Evolutionary conservation across 225 moss, liverwort and hornwort species (phyloP).

Genomic region (Climacium dendroides): DNA sequence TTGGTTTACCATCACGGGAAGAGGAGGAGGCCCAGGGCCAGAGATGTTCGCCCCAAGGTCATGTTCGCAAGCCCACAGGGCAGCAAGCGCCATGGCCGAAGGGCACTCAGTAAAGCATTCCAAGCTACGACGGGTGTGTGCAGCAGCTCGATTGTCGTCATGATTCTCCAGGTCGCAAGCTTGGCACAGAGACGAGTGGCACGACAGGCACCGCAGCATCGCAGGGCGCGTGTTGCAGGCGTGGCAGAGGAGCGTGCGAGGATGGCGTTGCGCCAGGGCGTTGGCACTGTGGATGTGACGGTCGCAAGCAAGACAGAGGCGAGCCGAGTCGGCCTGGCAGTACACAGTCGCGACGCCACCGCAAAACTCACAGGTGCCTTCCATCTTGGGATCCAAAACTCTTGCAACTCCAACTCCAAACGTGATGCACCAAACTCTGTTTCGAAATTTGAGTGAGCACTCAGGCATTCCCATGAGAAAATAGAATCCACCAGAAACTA

Average conservation of each 20-base stretch:
- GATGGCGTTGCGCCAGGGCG: conserved; percentile 33
- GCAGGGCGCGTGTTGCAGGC: conserved; percentile 33
- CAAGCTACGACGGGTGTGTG: conserved; percentile 12
- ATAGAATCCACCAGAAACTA: background rate
- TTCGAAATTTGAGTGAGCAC: background rate
- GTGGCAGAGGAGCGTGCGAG: conserved; percentile 32
- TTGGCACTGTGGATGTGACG: conserved; percentile 46
- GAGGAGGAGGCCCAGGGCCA: conserved; percentile 4
- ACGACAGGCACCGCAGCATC: conserved; percentile 12
- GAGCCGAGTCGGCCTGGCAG: conserved; percentile 43
- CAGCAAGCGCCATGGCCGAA: conserved; percentile 32
- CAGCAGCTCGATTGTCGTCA: background rate
- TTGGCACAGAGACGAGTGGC: conserved; percentile 26
- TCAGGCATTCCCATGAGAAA: background rate
- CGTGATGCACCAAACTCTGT: background rate
- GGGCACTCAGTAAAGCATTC: conserved; percentile 49
- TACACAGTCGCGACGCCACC: conserved; percentile 22
- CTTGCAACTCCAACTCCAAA: background rate
- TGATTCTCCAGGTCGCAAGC: conserved; percentile 30
- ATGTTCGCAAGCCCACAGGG: conserved; percentile 25
- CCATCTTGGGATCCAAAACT: background rate
- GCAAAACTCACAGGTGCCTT: conserved; percentile 39
- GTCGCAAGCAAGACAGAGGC: conserved; percentile 37
- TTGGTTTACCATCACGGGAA: background rate
- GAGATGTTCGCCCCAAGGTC: background rate